Conservation (phyloP, 2,329 filamentous ascomycete species). For the Neopestalotiopsis clavispora region DNA sequence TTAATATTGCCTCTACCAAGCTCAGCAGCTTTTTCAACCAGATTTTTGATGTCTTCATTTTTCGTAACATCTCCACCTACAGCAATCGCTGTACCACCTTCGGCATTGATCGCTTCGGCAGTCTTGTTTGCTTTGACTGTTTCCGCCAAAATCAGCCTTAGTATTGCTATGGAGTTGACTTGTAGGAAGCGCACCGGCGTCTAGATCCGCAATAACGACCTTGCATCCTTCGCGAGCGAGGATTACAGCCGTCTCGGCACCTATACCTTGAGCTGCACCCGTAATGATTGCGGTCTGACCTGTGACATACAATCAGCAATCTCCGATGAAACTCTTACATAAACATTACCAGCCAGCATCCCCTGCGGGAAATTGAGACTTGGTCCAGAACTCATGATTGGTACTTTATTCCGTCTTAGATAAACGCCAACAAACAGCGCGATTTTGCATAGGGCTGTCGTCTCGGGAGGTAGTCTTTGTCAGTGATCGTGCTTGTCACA, state of each 20-base stretch:
- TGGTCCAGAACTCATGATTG: not conserved
- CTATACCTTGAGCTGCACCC: conserved; percentile 3
- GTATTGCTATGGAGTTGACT: too few relatives aligned
- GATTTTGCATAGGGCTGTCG: too few relatives aligned
- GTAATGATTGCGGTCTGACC: conserved; percentile 6
- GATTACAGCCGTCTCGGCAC: not conserved
- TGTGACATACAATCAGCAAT: not conserved
- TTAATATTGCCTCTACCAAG: not conserved
- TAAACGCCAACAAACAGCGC: too few relatives aligned
- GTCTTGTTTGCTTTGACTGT: not conserved
- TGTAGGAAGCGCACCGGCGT: not conserved
- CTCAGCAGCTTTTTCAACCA: not conserved
- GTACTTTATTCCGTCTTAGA: too few relatives aligned
- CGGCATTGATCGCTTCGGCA: not conserved
- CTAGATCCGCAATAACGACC: not conserved
- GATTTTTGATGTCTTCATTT: not conserved
- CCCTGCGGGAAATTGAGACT: not conserved
- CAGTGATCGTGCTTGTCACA: too few relatives aligned
- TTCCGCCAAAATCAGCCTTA: not conserved
- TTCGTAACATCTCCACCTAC: not conserved
- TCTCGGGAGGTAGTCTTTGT: too few relatives aligned
- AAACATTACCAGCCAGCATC: not conserved
- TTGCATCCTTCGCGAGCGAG: not conserved
- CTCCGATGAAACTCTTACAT: not conserved
- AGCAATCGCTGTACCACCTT: not conserved